Conservation (phyloP, 2,329 filamentous ascomycete genomes). For the Rhynchosporium secalis region DNA sequence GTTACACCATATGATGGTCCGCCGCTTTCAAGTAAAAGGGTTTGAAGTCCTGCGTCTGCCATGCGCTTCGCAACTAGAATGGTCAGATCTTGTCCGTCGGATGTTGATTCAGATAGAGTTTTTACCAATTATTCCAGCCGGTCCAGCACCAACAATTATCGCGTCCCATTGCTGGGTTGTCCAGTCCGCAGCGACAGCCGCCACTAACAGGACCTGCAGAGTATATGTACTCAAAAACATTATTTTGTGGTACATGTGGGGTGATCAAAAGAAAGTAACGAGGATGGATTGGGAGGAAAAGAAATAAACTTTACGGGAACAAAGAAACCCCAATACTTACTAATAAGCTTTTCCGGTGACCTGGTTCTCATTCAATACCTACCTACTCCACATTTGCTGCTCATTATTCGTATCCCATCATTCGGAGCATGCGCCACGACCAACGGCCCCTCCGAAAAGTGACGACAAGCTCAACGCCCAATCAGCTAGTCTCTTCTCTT, state of each 20-base stretch:
- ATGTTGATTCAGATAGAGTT: neutral
- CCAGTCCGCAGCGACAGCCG: constrained; percentile 17
- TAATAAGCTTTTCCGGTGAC: neutral
- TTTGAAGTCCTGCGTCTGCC: constrained; percentile 53
- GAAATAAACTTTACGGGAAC: neutral
- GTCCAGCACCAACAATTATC: constrained; percentile 52
- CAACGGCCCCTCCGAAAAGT: neutral
- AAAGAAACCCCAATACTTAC: neutral
- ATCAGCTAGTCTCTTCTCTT: neutral
- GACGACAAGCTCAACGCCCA: neutral
- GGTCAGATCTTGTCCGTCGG: neutral
- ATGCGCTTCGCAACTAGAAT: constrained; percentile 34
- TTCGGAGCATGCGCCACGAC: neutral
- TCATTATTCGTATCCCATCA: neutral
- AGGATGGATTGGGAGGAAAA: neutral
- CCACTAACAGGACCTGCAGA: neutral
- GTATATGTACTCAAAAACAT: neutral
- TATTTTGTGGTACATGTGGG: neutral
- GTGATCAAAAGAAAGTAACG: neutral
- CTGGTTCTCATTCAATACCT: neutral
- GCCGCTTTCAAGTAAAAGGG: constrained; percentile 53
- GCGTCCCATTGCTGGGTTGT: constrained; percentile 34
- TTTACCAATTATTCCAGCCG: constrained; percentile 51
- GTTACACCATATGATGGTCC: constrained; percentile 51
- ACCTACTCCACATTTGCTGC: too few relatives aligned